Evolutionary conservation across 768 basidiomycete species (phyloP).

Genomic region (Tylopilus vinaceipallidus): DNA sequence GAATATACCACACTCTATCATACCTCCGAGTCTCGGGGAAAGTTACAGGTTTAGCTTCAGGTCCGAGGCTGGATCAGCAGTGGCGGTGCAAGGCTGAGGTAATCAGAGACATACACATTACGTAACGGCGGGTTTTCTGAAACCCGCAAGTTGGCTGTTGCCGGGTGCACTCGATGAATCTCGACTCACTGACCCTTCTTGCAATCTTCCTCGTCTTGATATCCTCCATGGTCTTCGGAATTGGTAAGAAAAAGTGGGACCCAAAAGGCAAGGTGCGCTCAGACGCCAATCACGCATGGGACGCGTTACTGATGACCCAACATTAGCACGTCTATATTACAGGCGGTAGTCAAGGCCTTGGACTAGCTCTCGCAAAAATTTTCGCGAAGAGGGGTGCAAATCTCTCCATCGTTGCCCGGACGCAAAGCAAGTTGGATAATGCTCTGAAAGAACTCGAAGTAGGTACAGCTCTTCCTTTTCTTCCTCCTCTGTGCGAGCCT

Average conservation of each 20-base stretch:
- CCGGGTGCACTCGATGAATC: too few relatives aligned
- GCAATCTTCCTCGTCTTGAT: conserved; percentile 9
- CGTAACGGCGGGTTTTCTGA: too few relatives aligned
- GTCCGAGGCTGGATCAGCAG: too few relatives aligned
- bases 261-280: conserved; percentile 41
- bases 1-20: too few relatives aligned
- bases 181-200: too few relatives aligned
- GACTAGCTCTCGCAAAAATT: conserved; percentile 66
- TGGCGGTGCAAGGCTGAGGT: too few relatives aligned
- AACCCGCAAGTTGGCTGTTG: too few relatives aligned
- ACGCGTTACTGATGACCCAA: too few relatives aligned
- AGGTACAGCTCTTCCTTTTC: conserved; percentile 11
- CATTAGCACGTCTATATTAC: conserved; percentile 86
- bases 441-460: conserved; percentile 70
- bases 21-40: too few relatives aligned
- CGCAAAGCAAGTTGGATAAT: conserved; percentile 56
- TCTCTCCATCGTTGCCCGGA: conserved; percentile 83
- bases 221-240: conserved; percentile 19
- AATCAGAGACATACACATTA: too few relatives aligned
- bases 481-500: background rate
- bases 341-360: conserved; percentile 81
- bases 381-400: conserved; percentile 71
- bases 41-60: too few relatives aligned
- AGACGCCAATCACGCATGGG: background rate
- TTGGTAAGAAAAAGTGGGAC: conserved; percentile 43